Evolutionary conservation across 805 yeast genomes (phyloP), one percentile per base, ranked within the genome.

Genomic region (Metschnikowia matae): DNA sequence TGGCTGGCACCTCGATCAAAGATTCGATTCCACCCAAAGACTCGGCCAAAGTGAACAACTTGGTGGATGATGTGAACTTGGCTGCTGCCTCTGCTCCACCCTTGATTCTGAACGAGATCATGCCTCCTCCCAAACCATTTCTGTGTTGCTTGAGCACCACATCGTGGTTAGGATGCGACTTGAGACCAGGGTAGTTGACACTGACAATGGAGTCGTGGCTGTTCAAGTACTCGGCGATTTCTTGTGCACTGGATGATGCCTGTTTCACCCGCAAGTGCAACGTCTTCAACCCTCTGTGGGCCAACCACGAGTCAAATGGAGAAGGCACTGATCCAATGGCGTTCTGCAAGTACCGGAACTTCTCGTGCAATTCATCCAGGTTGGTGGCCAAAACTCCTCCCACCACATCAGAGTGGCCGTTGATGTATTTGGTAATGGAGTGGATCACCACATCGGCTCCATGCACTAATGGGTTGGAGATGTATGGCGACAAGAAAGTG

Each of bases 391-490:
- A 80, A 48, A 87, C 83, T 61, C 96, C 96, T 75, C 88, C 80
- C 46, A 89, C 94, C 20, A 89, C 96, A 65, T 89, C 96, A 23
- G 95, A 87, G 73, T 89, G 96, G 57, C 96, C 96, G 64, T 88
- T 89, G 71, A 89, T 83, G 76, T 87, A 89, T 71, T 89, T 89
- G 63, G 96, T 87, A 54, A 88, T 95, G 15, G 94, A 86, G 73
- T 89, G 96, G 41, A 87, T 85, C 45, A 89, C 95, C 54, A 88
- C 80, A 63, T 89, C 96, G 49, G 94, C 96, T 58, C 96, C 96
- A 59, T 77, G 83, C 55, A 70, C 73, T 66, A 89, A 78, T 57
- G 96, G 96, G 75, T 87, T 88, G 56, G 90, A 88, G 62, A 88
- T 72, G 74, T 88, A 88, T 62, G 96, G 96, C 15, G 94, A 85